Base-by-base conservation (phyloP, 1,284 basidiomycete species). In the Austroboletus rostrupii region DNA sequence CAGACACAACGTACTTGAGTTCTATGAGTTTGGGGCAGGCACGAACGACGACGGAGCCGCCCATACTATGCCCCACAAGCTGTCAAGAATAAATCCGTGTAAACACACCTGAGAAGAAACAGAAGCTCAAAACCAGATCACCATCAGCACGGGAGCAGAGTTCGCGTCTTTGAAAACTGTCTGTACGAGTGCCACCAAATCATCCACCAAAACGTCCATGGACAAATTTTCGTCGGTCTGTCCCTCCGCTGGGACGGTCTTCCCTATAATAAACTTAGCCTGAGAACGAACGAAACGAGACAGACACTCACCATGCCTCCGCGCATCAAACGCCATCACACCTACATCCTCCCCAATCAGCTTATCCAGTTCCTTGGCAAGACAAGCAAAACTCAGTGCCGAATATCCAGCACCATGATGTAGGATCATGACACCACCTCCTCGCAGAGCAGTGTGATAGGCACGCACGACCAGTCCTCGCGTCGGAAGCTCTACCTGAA, bases 381-480 rank as follows among this genome's bases (percentile, higher is more conserved):
- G 77, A 58, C 84, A 85, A 0, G 97, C 95, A 66, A 94, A 99
- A 54, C 85, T 91, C 53, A 97, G 75, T 0, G 83, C 95, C 1
- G 86, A 86, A 62, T 92, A 92, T 3, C 97, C 96, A 1, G 92
- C 96, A 0, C 97, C 96, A 60, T 99, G 96, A 62, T 97, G 94
- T 67, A 91, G 91, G 3, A 98, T 77, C 62, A 98, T 80, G 3
- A 96, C 81, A 1, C 74, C 37, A 65, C 62, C 45, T 63, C 72
- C 59, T 73, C 49, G 75, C 5, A 78, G 78, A 21, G 70, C 77
- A 0, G 89, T 87, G 65, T 92, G 87, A 69, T 94, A 95, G 2
- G 81, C 85, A 29, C 92, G 76, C 57, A 84, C 80, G 43, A 85
- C 80, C 6, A 90, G 77, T 32, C 73, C 77, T 20, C 79, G 79